phyloP scores from a whole-genome alignment of 1,284 basidiomycete genomes.

The Malassezia nana region DNA sequence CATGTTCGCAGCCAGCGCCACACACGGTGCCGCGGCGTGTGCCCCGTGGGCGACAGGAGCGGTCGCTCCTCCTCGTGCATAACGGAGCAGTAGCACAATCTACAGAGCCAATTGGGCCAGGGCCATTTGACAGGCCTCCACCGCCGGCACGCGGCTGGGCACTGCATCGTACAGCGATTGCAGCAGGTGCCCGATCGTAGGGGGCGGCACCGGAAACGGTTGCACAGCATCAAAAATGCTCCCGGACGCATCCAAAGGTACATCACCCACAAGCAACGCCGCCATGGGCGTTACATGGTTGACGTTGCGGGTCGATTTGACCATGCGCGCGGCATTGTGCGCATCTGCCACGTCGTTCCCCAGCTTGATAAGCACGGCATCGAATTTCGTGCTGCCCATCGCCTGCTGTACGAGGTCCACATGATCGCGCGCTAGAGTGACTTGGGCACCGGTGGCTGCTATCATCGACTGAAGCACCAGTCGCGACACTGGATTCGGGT shows the following conservation, averaged over 20 bases:
- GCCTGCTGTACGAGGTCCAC: slow-evolving; percentile 92
- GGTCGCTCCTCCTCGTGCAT: slow-evolving; percentile 1
- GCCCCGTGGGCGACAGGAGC: background rate
- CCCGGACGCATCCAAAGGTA: slow-evolving; percentile 23
- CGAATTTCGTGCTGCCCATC: slow-evolving; percentile 77
- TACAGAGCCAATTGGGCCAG: slow-evolving; percentile 4
- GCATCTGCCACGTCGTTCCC: slow-evolving; percentile 87
- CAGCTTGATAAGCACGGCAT: slow-evolving; percentile 71
- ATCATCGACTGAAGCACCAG: slow-evolving; percentile 71
- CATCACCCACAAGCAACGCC: slow-evolving; percentile 54
- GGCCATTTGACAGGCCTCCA: background rate
- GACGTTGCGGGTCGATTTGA: slow-evolving; percentile 86
- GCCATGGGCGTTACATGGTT: slow-evolving; percentile 82
- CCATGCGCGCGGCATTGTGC: slow-evolving; percentile 80
- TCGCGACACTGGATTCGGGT: slow-evolving; percentile 74
- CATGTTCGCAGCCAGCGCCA: background rate
- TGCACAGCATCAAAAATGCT: slow-evolving; percentile 51
- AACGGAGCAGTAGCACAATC: background rate
- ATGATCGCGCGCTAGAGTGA: slow-evolving; percentile 85
- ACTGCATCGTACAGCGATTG: slow-evolving; percentile 38
- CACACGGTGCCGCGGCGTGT: background rate
- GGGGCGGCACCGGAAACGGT: slow-evolving; percentile 11
- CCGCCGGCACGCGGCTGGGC: background rate
- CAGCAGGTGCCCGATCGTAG: slow-evolving; percentile 29
- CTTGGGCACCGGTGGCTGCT: slow-evolving; percentile 80